Base-by-base conservation (phyloP, 192 early-diverging fungal species). In the Diversispora eburnea region DNA sequence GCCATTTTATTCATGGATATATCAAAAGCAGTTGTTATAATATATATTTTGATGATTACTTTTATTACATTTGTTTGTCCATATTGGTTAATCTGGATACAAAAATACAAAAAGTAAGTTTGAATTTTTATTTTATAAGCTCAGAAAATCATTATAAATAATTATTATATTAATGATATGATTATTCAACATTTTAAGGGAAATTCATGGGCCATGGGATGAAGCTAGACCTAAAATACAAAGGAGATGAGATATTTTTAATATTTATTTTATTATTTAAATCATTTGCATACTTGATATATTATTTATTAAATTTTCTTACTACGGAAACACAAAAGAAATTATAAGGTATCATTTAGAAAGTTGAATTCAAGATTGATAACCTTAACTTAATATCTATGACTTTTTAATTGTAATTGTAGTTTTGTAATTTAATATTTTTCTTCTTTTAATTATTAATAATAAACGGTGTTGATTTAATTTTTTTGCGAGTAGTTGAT, bases 141-240 rank as follows among this genome's bases (percentile, higher is more conserved):
- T 48, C 39, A 22, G 25, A 58, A 20, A 1, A 33, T 60, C 51
- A 33, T 47, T 42, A 13, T 39, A 17, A 72, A 33, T 17, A 63
- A n/a, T 10, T 17, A 8, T 9, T 54, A 49, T 54, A 65, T 59
- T 58, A 19, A 12, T 47, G 47, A 8, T 4, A 12, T 47, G 47
- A 8, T 4, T 54, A 3, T 65, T 60, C n/a, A 69, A 15, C 22
- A 15, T 63, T 62, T 15, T 56, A 79, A 92, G 91, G 79, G 94
- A 97, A 80, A 97, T 97, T 43, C 91, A 95, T 74, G 96, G 96
- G 4, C 96, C 96, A 51, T 98, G 96, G 96, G 96, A 98, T 79
- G 94, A 96, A 78, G 96, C 95, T 13, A 78, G 88, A 9, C 92
- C 92, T 8, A 86, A 89, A 59, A 81, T 93, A 0, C 88, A 88